Evolutionary conservation across 805 yeast species (phyloP), one percentile per base, ranked within the genome.

Genomic region (Ogataea neopini): DNA sequence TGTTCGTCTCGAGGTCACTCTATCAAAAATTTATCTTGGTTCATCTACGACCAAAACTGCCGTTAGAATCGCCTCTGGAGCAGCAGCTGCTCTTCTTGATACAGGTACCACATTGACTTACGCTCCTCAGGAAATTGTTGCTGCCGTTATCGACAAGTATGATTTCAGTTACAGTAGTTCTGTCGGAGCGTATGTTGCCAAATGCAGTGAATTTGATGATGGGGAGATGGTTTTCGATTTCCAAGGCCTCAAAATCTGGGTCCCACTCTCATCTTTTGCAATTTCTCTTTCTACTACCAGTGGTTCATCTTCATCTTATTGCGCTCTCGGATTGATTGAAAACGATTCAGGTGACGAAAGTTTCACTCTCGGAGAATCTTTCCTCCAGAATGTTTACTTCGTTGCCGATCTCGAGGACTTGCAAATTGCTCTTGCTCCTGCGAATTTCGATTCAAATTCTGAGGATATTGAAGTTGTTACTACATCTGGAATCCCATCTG

Each of bases 21-120:
- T 82, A 11, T 72, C 72, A 52, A 65, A 71, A 6, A 37, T 81
- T 3, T 62, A 62, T 13, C 54, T 60, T 5, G 56, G 60, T 19
- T 41, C 44, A 7, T 38, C 48, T 6, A 45, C 53, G 9, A 29
- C 56, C 20, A 53, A 59, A 13, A 40, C 44, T 15, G 36, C 37
- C 13, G 60, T 56, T 1, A 45, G 50, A 3, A 36, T 70, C 22
- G 63, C 61, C 2, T 36, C 51, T 2, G 67, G 65, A 34, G 58
- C 62, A 9, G 61, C 59, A 18, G 69, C 77, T 2, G 80, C 74
- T 3, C 50, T 79, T 7, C 60, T 83, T 34, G 87, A 83, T 62
- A 74, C 83, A 3, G 87, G 87, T 35, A 74, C 84, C 10, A 77
- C 86, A 13, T 60, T 76, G 39, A 61, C 78, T 10, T 70, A 69